Evolutionary conservation across 306 rosid genomes (phyloP).

Genomic region (Castanospermum australe): DNA sequence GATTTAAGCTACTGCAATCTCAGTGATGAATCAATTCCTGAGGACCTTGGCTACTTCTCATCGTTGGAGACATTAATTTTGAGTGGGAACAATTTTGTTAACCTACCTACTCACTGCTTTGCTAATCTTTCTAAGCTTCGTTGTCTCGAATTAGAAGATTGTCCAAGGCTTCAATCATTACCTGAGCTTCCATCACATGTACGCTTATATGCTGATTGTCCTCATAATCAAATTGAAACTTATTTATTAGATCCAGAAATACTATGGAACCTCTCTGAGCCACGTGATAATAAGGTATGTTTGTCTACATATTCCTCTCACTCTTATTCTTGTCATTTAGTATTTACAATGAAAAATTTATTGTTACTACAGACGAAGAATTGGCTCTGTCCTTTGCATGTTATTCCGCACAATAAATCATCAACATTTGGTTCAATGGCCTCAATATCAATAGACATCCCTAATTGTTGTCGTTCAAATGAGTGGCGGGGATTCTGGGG

Average conservation of each 20-base stretch:
- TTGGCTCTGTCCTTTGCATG: no score
- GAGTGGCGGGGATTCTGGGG: slow-evolving; percentile 15
- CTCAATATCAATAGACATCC: background rate
- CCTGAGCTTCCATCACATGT: background rate
- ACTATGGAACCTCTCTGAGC: slow-evolving; percentile 15
- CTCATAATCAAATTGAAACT: no score
- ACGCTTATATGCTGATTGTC: background rate
- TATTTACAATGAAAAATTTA: no score
- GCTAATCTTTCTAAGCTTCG: slow-evolving; percentile 20
- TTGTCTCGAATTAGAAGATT: slow-evolving; percentile 17
- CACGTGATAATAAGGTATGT: background rate
- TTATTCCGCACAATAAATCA: no score
- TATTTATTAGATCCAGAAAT: slow-evolving; percentile 3
- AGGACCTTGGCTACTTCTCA: slow-evolving; percentile 2
- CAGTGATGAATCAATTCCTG: background rate
- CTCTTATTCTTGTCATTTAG: no score
- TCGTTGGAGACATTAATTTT: background rate
- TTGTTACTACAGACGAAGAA: no score
- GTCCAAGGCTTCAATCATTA: background rate
- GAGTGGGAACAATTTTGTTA: slow-evolving; percentile 15
- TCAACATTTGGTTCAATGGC: background rate
- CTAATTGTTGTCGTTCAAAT: background rate
- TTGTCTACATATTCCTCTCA: no score
- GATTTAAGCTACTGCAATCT: slow-evolving; percentile 25
- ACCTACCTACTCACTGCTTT: background rate